phyloP scores from a whole-genome alignment of 306 rosid genomes.

The Coriaria nepalensis region DNA sequence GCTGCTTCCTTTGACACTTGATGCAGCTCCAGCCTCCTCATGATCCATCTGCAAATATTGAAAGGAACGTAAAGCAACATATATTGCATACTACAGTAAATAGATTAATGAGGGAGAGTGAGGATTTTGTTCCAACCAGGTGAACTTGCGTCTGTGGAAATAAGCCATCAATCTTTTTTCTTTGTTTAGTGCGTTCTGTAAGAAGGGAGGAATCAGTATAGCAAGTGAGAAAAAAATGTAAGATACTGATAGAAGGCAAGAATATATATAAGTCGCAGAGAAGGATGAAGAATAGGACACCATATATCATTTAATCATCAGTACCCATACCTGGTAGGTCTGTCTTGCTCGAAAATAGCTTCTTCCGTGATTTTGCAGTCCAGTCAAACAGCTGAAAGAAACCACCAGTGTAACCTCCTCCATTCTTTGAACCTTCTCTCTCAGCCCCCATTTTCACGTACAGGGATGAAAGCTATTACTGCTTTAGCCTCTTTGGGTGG shows the following conservation, averaged over 20 bases:
- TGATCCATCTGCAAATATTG: conserved; percentile 37
- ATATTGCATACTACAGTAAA: too few species aligned
- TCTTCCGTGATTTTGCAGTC: conserved; percentile 79
- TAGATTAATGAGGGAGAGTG: neutral
- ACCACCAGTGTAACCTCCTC: conserved; percentile 60
- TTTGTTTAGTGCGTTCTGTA: conserved; percentile 38
- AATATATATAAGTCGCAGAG: conserved; percentile 6
- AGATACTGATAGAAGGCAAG: conserved; percentile 2
- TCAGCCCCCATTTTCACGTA: conserved; percentile 56
- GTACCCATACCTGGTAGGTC: conserved; percentile 45
- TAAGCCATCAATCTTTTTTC: conserved; percentile 35
- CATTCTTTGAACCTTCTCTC: conserved; percentile 51
- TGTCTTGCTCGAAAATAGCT: conserved; percentile 53
- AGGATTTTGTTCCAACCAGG: conserved; percentile 24
- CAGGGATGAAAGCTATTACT: conserved; percentile 19
- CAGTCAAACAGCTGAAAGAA: conserved; percentile 88
- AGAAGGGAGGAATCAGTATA: conserved; percentile 7
- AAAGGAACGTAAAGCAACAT: neutral
- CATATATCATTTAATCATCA: too few species aligned
- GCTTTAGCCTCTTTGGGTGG: conserved; percentile 18
- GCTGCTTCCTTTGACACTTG: conserved; percentile 45
- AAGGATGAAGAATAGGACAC: conserved; percentile 1
- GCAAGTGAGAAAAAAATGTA: conserved; percentile 9
- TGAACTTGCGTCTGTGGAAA: conserved; percentile 31
- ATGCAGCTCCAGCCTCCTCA: conserved; percentile 35